A percentile compares a stretch with the other conserved stretches of the same genome.
Conservation (phyloP, 2,329 filamentous ascomycete genomes). For the Dothistroma septosporum region DNA sequence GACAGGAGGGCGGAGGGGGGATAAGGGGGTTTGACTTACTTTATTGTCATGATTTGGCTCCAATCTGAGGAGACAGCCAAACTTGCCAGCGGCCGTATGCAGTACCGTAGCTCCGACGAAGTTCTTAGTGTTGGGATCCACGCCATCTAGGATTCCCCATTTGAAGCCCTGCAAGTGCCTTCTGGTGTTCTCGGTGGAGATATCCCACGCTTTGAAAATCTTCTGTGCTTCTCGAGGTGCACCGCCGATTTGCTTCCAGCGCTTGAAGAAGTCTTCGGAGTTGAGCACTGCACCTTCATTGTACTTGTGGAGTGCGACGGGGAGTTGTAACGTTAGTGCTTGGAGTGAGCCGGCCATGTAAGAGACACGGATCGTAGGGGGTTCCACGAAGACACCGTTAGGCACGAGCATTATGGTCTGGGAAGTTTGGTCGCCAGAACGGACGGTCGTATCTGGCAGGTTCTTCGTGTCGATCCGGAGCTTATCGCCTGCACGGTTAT, state of each 20-base stretch:
- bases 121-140: conserved; percentile 91
- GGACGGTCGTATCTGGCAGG: conserved; percentile 77
- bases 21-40: conserved; percentile 60
- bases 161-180: conserved; percentile 76
- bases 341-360: conserved; percentile 93
- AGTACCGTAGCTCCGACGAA: conserved; percentile 85
- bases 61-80: conserved; percentile 85
- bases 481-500: conserved; percentile 64
- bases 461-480: conserved; percentile 84
- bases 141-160: conserved; percentile 78
- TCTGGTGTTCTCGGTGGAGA: conserved; percentile 67
- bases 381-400: conserved; percentile 72
- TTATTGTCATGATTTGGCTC: conserved; percentile 91
- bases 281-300: conserved; percentile 87
- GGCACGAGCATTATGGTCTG: conserved; percentile 95
- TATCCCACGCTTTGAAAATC: conserved; percentile 68
- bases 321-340: conserved; percentile 84
- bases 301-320: conserved; percentile 86
- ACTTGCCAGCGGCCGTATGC: conserved; percentile 84
- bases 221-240: conserved; percentile 80
- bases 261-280: conserved; percentile 94
- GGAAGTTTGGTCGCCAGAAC: conserved; percentile 72
- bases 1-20: too few species aligned
- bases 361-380: conserved; percentile 87
- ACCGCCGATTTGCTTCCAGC: conserved; percentile 97